Conservation (phyloP, 306 rosid species). For the Sphenostylis stenocarpa region DNA sequence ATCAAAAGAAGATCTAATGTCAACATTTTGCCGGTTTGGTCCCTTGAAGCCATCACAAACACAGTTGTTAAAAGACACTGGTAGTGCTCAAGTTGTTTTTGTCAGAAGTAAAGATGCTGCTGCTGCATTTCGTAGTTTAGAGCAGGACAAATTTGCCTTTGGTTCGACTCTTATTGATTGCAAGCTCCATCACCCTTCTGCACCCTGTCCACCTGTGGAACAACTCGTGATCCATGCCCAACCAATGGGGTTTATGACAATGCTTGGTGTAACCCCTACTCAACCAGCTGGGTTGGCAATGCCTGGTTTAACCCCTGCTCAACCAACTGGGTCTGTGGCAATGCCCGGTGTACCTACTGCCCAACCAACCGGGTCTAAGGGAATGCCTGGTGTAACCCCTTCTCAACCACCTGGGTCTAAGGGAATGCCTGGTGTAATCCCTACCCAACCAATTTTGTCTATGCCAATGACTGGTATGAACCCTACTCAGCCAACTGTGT, state of each 20-base stretch:
- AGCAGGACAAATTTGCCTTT: conserved; percentile 47
- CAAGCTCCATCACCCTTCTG: conserved; percentile 53
- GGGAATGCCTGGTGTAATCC: background rate
- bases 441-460: conserved; percentile 1
- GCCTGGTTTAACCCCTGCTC: conserved; percentile 43
- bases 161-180: conserved; percentile 46
- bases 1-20: conserved; percentile 61
- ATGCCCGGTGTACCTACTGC: background rate
- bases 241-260: conserved; percentile 21
- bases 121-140: no score
- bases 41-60: conserved; percentile 71
- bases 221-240: conserved; percentile 30
- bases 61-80: conserved; percentile 42
- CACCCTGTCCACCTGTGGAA: conserved; percentile 20
- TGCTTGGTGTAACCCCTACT: conserved; percentile 16
- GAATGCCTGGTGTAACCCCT: conserved; percentile 24
- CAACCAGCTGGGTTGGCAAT: conserved; percentile 9
- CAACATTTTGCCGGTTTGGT: conserved; percentile 72
- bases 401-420: conserved; percentile 10
- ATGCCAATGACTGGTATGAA: conserved; percentile 21
- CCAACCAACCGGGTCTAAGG: background rate
- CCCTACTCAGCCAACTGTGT: no score
- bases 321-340: no score
- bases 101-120: conserved; percentile 55
- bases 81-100: conserved; percentile 64